Base-by-base conservation (phyloP, 352 stramenopile genomes). In the Pythium insidiosum region DNA sequence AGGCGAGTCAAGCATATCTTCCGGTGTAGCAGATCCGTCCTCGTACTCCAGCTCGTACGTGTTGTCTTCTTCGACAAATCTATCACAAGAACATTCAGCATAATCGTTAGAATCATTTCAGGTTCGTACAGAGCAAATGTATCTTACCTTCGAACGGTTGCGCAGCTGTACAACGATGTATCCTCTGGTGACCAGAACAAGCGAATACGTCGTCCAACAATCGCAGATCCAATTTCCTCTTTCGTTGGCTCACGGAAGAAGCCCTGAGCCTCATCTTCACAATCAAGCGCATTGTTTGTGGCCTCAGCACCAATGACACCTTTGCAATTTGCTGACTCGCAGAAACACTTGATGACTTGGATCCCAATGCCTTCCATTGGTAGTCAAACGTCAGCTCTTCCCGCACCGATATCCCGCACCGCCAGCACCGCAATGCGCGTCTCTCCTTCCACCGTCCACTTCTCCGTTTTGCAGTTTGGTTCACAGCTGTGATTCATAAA, bases 351-450 rank as follows among this genome's bases (percentile, higher is more conserved):
- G 42, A 93, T 89, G 44, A 75, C 31, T 73, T 68, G 1, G 78
- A 88, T 5, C 81, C 81, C 6, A 94, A 68, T 9, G 79, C 66
- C 47, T 94, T 88, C 86, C 86, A 98, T 63, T 98, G 95, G 54
- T 98, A 98, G 60, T 98, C 94, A 50, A 98, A 98, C 33, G 77
- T 95, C 22, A 98, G 64, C 53, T 98, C 95, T 63, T 97, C 88
- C 5, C 78, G 76, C 49, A 7, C 60, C 16, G 41, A 98, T 97
- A 39, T 95, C 67, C n/a, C 74, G 73, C 43, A 97, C 68, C 10
- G 94, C 87, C 43, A 97, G 89, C 5, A 98, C 94, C 0, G 94
- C 90, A 50, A 98, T 97, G 16, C 91, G 72, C 52, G 88, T 96
- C 39, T 88, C 83, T 19, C 90, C 88, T 38, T 94, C 77, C 12